Base-by-base conservation (phyloP, 768 basidiomycete species). In the Holtermanniella nyarrowii region DNA sequence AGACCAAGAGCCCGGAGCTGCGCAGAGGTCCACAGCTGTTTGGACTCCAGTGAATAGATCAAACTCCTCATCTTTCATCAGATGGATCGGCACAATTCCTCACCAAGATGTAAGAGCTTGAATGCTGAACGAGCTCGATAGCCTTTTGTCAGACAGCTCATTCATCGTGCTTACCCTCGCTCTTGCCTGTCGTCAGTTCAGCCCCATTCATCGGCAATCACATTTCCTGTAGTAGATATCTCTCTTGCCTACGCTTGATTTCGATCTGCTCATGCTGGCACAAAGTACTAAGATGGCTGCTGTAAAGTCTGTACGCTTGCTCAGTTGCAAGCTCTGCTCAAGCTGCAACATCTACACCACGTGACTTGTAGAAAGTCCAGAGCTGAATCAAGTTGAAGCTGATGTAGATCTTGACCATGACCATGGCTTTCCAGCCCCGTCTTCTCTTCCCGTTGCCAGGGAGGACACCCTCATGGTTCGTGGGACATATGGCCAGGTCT, bases 401-500 rank as follows among this genome's bases (percentile, higher is more conserved):
- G 42, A 44, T 44, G n/a, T 20, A 44, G 37, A n/a, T 23, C n/a
- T 44, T 18, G 22, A 44, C 42, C 48, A 39, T 27, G 46, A 7
- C 16, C n/a, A 45, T 55, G 42, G 48, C 53, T 5, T 54, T 60
- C 48, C 39, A 43, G 41, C 45, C 56, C 24, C 48, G 53, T 4
- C 42, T 45, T 12, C 26, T 49, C 0, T 70, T 71, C 61, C 77
- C 78, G 50, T 72, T 73, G 50, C 77, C 89, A 21, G 81, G 85
- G 42, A 73, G 75, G 43, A 82, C 87, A 25, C 84, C 84, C 47
- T 90, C 89, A 77, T 95, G 89, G 89, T 93, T 84, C 74, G 88
- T 88, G 22, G 90, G 90, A 26, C 90, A 96, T 73, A 96, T 95
- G 90, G 83, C 81, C 72, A 80, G 82, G 63, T 93, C 93, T 68